Base-by-base conservation (phyloP, 164 flowering plant genomes). In the Aristolochia californica region DNA sequence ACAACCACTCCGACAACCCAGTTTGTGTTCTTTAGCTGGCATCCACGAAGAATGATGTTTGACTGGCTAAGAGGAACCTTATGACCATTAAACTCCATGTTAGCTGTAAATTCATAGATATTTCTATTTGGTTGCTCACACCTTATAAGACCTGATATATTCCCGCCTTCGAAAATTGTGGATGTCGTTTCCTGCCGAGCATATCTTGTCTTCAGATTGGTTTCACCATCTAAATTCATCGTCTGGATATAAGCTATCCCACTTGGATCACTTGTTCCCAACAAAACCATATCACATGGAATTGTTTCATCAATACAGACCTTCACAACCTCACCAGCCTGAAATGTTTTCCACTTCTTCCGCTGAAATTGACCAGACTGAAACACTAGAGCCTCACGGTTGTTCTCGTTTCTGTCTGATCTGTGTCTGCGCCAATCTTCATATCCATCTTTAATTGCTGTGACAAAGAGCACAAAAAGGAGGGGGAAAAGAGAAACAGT, bases 361-460 rank as follows among this genome's bases (percentile, higher is more conserved):
- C 27, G 24, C 14, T 24, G 68, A 55, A 83, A 85, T 23, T 67
- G 63, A n/a, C 83, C 85, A 55, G 61, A 62, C 64, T 80, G 84
- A 61, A 80, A 73, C 50, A 89, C 88, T 10, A 68, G 68, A 17
- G 84, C 78, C 68, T 82, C 84, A 45, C 90, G 68, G 60, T 87
- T 87, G 66, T 89, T 89, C 77, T 89, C 97, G 26, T 82, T 83
- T 62, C 75, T 49, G 48, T 89, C 97, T 18, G 97, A 87, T 61
- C 95, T 79, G 73, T 89, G 93, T 54, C 97, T 83, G 59, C 97
- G 71, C 93, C 95, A 89, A 68, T 89, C 97, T 71, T 89, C 97
- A 69, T 89, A 89, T 7, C 95, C 97, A 80, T 89, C 97, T 76
- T 89, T 89, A 34, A 89, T 74, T 28, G 97, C 95, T 7, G 97